phyloP scores from a whole-genome alignment of 306 rosid species.

The Vigna mungo region DNA sequence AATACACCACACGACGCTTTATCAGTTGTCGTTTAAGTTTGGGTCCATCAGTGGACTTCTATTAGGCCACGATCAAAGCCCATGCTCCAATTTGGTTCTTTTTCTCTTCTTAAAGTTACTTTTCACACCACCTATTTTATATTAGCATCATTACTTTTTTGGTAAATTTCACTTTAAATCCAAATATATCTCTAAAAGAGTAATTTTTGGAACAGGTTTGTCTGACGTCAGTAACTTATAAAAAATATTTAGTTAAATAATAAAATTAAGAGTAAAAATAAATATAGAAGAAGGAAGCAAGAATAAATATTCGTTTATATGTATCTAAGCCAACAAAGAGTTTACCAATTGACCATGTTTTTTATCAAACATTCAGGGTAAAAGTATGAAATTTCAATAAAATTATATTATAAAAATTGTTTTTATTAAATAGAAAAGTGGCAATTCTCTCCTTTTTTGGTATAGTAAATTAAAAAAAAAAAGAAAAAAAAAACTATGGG shows the following conservation, averaged over 20 bases:
- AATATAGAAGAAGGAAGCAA: no score
- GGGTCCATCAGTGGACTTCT: neutral
- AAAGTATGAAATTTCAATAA: neutral
- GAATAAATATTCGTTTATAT: no score
- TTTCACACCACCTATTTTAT: neutral
- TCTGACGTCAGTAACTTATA: no score
- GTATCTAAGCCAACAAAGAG: neutral
- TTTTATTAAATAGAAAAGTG: neutral
- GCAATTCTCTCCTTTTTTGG: no score
- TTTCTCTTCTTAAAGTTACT: neutral
- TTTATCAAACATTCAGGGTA: neutral
- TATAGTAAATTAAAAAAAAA: no score
- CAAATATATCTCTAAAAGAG: no score
- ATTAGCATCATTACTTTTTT: neutral
- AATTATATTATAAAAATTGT: no score
- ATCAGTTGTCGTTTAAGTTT: conserved; percentile 24
- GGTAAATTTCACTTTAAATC: no score
- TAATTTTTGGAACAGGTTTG: no score
- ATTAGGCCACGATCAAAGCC: neutral
- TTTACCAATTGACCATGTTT: neutral
- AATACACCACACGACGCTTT: conserved; percentile 7
- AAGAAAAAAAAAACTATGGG: neutral
- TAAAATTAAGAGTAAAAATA: no score
- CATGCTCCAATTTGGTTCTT: neutral
- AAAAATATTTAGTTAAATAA: no score